Evolutionary conservation across 495 filamentous ascomycete genomes (phyloP).

Genomic region (Penicillium coprophilum): DNA sequence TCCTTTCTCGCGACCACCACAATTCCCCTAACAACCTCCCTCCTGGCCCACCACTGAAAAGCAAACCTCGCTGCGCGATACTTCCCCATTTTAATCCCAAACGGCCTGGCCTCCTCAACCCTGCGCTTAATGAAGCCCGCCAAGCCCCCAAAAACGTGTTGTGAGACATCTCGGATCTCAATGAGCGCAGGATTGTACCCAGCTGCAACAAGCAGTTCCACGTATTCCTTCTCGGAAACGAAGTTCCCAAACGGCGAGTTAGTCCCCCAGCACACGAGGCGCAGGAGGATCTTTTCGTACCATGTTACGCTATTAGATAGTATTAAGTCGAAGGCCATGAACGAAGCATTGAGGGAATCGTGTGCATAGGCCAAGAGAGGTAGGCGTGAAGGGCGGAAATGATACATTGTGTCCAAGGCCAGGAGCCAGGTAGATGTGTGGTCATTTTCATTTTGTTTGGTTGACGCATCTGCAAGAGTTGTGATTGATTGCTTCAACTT

Average conservation of each 20-base stretch:
- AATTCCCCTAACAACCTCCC: conserved; percentile 41
- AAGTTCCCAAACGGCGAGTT: conserved; percentile 40
- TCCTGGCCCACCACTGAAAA: conserved; percentile 49
- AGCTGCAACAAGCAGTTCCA: conserved; percentile 40
- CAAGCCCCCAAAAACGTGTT: conserved; percentile 43
- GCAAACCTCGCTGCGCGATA: conserved; percentile 35
- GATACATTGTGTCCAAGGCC: conserved; percentile 51
- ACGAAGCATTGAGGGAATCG: conserved; percentile 35
- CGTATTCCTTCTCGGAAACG: conserved; percentile 59
- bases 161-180: conserved; percentile 45
- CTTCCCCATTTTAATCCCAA: conserved; percentile 41
- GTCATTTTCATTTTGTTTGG: background rate
- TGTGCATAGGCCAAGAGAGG: conserved; percentile 39
- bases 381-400: conserved; percentile 48
- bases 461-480: background rate
- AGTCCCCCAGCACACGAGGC: conserved; percentile 32
- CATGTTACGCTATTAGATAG: conserved; percentile 23
- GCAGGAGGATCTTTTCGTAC: conserved; percentile 28
- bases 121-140: conserved; percentile 33
- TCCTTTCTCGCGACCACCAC: conserved; percentile 45
- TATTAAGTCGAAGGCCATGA: conserved; percentile 47
- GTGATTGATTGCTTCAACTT: conserved; percentile 24
- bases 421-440: conserved; percentile 40
- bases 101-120: conserved; percentile 29
- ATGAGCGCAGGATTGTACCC: conserved; percentile 43